A percentile compares a stretch with the other conserved stretches of the same genome.
These are phyloP conservation scores for Colletotrichum sublineola DNA, from an alignment of 2,329 filamentous ascomycete species.

Conservation along the genomic window DNA sequence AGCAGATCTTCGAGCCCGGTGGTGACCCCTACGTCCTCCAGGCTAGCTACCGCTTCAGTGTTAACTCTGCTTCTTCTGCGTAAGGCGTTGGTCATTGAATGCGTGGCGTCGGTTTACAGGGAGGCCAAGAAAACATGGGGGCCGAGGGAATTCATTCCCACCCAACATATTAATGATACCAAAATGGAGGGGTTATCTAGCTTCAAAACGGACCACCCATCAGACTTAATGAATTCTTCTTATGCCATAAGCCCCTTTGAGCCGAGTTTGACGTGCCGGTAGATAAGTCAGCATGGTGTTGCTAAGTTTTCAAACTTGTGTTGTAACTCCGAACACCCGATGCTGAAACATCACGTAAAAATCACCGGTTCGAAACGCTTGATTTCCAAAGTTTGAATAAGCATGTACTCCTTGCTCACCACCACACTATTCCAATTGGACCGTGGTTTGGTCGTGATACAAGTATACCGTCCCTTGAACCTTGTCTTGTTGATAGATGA, in stretches of 20 bases:
- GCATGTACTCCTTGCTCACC: not conserved
- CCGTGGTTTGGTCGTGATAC: not conserved
- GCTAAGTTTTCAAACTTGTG: not conserved
- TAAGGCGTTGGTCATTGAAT: not conserved
- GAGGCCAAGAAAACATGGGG: not conserved
- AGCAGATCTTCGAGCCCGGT: slow-evolving; percentile 72
- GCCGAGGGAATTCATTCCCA: not conserved
- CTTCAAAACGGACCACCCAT: not conserved
- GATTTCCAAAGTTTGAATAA: not conserved
- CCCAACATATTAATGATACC: slow-evolving; percentile 34
- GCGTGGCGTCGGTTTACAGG: not conserved
- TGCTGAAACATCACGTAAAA: not conserved
- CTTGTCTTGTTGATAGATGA: not conserved
- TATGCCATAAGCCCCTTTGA: not conserved
- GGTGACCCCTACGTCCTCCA: slow-evolving; percentile 72
- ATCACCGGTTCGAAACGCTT: not conserved
- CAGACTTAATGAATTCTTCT: slow-evolving; percentile 9
- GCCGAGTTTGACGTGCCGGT: not conserved
- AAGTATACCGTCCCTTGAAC: not conserved
- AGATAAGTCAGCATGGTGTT: not conserved
- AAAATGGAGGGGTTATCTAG: not conserved
- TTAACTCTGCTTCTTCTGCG: slow-evolving; percentile 52
- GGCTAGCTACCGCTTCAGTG: slow-evolving; percentile 71
- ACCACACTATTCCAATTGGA: not conserved
- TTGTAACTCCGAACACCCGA: not conserved